Base-by-base conservation (phyloP, 83 land plant species). In the Diphasiastrum complanatum region DNA sequence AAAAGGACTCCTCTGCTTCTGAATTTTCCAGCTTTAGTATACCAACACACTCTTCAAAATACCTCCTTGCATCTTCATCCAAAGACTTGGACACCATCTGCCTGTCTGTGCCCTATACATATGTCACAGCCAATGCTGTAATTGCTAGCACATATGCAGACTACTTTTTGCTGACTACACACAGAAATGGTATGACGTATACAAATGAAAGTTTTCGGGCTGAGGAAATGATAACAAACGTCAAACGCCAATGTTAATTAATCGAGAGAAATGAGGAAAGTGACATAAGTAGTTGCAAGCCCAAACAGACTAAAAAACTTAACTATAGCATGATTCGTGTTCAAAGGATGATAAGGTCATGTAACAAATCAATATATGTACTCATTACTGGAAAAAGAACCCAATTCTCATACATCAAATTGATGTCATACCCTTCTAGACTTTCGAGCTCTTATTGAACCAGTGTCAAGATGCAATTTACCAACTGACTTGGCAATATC, bases 31-130 rank as follows among this genome's bases (percentile, higher is more conserved):
- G 12, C 18, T 41, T 41, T 14, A 18, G n/a, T 18, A 41, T 18
- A 41, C n/a, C 12, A 41, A 41, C 45, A 41, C 45, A 41, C 18
- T 41, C 45, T 18, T 41, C 45, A 41, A 41, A 41, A 41, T 41
- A 41, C 45, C 45, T 41, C 45, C 45, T 41, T 1, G 45, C 45
- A 14, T 41, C 45, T 14, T 41, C 45, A 41, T 41, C 45, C 45
- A 41, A 41, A 41, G 45, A 41, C 45, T 41, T 14, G n/a, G 45
- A 41, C 45, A 41, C 18, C 18, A 41, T 41, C 18, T 41, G 45
- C 1, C 18, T 41, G 1, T 14, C 45, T 18, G n/a, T 18, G n/a
- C 18, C n/a, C 18, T 14, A 1, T 18, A 41, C 45, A 41, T n/a
- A n/a, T n/a, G n/a, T n/a, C n/a, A n/a, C n/a, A n/a, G n/a, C n/a